A percentile compares a stretch with the other conserved stretches of the same genome.
Evolutionary conservation across 148 eudicot genomes (phyloP).

Genomic region (Dianthus caryophyllus): DNA sequence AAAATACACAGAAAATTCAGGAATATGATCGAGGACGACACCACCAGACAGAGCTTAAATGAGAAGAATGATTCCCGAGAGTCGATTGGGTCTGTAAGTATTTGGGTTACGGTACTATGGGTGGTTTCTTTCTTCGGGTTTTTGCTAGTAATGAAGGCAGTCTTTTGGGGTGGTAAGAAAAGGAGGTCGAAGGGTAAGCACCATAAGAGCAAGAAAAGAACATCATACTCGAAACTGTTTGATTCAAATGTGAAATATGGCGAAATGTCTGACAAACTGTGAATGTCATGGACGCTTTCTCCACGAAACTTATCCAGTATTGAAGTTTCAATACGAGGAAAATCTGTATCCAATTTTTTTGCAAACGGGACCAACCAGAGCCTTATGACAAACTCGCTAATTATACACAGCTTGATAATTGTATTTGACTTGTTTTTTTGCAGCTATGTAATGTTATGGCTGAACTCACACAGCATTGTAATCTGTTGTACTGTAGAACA

Average conservation of each 20-base stretch:
- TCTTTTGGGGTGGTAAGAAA: slow-evolving; percentile 42
- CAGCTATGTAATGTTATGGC: too few relatives aligned
- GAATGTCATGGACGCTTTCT: slow-evolving; percentile 12
- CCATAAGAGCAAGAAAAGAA: slow-evolving; percentile 53
- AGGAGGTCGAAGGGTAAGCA: slow-evolving; percentile 54
- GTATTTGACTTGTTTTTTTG: too few relatives aligned
- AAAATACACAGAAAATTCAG: slow-evolving; percentile 36
- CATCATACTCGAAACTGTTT: slow-evolving; percentile 34
- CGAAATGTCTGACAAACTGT: slow-evolving; percentile 35
- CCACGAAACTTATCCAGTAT: not conserved
- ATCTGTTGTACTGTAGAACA: too few relatives aligned
- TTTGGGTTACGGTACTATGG: slow-evolving; percentile 69
- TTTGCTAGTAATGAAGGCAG: slow-evolving; percentile 36
- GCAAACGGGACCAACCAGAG: too few relatives aligned
- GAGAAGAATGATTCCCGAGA: slow-evolving; percentile 30
- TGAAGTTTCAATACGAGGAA: not conserved
- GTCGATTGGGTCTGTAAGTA: slow-evolving; percentile 41
- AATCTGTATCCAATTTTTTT: too few relatives aligned
- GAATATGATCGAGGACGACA: slow-evolving; percentile 26
- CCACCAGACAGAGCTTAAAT: slow-evolving; percentile 11
- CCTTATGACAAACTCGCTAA: too few relatives aligned
- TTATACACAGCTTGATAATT: too few relatives aligned
- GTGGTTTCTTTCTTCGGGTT: slow-evolving; percentile 50
- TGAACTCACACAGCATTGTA: too few relatives aligned
- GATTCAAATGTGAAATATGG: slow-evolving; percentile 42